A percentile compares a stretch with the other conserved stretches of the same genome.
phyloP scores from a whole-genome alignment of 148 eudicot species.

The Heliamphora exappendiculata region DNA sequence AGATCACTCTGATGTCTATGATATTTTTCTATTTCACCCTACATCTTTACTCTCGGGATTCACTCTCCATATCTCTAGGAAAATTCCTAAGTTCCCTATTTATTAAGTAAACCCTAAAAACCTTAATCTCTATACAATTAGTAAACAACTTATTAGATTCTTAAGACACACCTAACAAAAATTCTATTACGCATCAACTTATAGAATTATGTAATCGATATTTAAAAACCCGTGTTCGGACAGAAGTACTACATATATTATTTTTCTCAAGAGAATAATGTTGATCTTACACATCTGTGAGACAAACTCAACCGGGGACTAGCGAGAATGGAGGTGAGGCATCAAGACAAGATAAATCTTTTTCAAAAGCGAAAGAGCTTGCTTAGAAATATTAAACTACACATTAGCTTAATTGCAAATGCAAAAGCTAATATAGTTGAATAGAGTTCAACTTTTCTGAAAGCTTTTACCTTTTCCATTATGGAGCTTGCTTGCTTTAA shows the following conservation, averaged over 20 bases:
- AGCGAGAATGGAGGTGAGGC: not conserved
- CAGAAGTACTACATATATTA: too few relatives aligned
- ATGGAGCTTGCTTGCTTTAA: not conserved
- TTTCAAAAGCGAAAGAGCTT: slow-evolving; percentile 12
- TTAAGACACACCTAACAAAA: too few relatives aligned
- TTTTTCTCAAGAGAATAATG: not conserved
- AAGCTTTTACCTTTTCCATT: not conserved
- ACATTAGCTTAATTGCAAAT: not conserved
- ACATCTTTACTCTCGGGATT: too few relatives aligned
- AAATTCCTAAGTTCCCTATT: too few relatives aligned
- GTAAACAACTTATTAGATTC: too few relatives aligned
- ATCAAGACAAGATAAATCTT: not conserved
- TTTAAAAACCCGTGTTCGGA: too few relatives aligned
- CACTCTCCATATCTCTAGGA: too few relatives aligned
- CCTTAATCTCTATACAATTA: not conserved
- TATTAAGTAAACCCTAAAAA: too few relatives aligned
- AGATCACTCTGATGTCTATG: too few relatives aligned
- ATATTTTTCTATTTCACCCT: too few relatives aligned
- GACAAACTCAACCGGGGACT: not conserved
- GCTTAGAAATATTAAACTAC: not conserved
- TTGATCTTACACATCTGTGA: not conserved
- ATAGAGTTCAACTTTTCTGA: not conserved
- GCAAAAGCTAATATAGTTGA: slow-evolving; percentile 2
- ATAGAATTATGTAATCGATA: too few relatives aligned
- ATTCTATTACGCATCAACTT: too few relatives aligned